Base-by-base conservation (phyloP, 352 stramenopile species). In the Phytophthora sp. region DNA sequence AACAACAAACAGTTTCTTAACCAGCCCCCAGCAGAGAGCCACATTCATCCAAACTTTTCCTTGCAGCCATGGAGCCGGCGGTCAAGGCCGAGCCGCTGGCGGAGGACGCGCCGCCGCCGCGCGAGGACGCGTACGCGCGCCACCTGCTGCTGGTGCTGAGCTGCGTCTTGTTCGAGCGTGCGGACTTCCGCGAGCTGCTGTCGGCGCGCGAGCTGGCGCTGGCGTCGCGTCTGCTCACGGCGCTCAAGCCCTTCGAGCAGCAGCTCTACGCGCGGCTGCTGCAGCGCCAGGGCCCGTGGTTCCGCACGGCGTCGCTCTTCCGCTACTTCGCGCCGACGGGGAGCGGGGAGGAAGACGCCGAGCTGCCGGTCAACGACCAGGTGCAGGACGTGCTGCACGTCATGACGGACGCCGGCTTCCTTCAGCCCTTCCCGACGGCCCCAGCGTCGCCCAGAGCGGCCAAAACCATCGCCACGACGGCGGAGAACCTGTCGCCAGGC, bases 201-300 rank as follows among this genome's bases (percentile, higher is more conserved):
- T 84, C 74, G 10, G 18, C 30, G 0, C 65, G 67, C 4, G 85
- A 94, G 54, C 61, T 76, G 13, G 50, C 46, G 12, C 43, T 89
- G 1, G 80, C 73, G 4, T 64, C 71, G 1, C 45, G 62, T 1
- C 92, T 89, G 44, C 70, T 94, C 2, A 52, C 73, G 0, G 68
- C 67, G 4, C 48, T 94, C 3, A 48, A 79, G 27, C 64, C 76
- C 4, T 52, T 79, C 13, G 77, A 81, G 35, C 82, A 91, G 61
- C 70, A 83, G n/a, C 49, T 95, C 21, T 94, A 92, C 45, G 82
- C 85, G 34, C 87, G 83, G 9, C 56, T 94, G 20, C 81, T 95
- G 21, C 84, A 94, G 53, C 87, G 87, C 27, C 88, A 87, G 53
- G 87, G 84, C 0, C 69, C 75, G 41, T 95, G 87, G 87, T 89